Base-by-base conservation (phyloP, 805 yeast genomes). In the Sungouiozyma ichnusensis region DNA sequence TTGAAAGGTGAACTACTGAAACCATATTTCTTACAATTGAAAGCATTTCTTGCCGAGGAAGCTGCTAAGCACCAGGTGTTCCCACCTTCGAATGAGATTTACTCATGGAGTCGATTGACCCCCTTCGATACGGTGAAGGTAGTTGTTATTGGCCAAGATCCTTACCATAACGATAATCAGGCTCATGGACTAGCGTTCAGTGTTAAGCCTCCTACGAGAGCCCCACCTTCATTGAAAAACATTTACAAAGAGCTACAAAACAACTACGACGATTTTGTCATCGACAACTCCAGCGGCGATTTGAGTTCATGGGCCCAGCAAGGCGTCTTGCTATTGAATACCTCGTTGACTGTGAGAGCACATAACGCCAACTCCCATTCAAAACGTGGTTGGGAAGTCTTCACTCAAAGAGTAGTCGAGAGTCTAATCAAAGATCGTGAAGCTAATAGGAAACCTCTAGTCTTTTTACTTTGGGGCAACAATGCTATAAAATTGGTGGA, bases 181-280 rank as follows among this genome's bases (percentile, higher is more conserved):
- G 98, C 98, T 0, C 98, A 92, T 56, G 98, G 98, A 0, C 66
- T 92, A 20, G 97, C 98, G 3, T 92, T 92, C 52, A 83, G 94
- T 16, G 97, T 92, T 1, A 71, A 77, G 43, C 81, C 83, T 27
- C 94, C 95, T 1, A 79, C 86, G 1, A 76, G 77, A 1, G 82
- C 92, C 2, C 97, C 98, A 0, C 92, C 94, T 1, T 86, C 96
- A 1, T 67, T 92, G 44, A 69, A 75, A 38, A 92, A 92, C 57
- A 92, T 92, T 43, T 92, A 81, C 67, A 90, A 86, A 55, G 79
- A 85, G 16, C 63, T 92, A 13, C 63, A 69, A 40, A 77, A 79
- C 48, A 83, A 81, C 49, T 90, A 79, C 52, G 83, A 94, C 0
- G 77, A 77, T 11, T 88, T 85, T 55, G 65, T 62, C 38, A 63